A percentile compares a stretch with the other conserved stretches of the same genome.
Conservation (phyloP, 495 filamentous ascomycete species). For the Penicillium silybi region DNA sequence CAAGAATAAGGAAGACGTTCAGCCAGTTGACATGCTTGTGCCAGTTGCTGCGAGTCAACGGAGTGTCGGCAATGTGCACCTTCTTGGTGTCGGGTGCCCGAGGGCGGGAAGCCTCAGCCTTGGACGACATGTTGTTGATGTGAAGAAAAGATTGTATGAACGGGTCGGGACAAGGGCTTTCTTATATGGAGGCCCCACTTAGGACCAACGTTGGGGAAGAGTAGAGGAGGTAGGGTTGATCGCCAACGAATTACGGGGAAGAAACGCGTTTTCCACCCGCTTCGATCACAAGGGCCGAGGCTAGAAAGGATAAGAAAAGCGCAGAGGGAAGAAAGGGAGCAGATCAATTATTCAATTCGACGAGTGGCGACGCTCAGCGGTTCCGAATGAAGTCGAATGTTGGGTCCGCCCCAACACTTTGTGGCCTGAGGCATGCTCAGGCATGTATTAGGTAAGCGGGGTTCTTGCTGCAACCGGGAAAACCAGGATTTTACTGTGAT, state of each 20-base stretch:
- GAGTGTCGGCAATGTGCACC: constrained; percentile 55
- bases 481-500: no score
- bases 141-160: constrained; percentile 2
- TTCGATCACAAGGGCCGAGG: constrained; percentile 36
- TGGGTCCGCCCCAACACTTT: constrained; percentile 35
- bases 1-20: constrained; percentile 81
- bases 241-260: constrained; percentile 26
- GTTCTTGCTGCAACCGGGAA: no score
- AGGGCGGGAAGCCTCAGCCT: constrained; percentile 32
- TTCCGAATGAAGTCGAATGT: constrained; percentile 22
- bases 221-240: constrained; percentile 12
- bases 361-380: constrained; percentile 18
- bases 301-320: constrained; percentile 4
- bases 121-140: constrained; percentile 36
- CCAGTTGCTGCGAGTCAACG: constrained; percentile 85
- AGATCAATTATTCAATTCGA: constrained; percentile 3
- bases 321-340: constrained; percentile 3
- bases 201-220: constrained; percentile 28
- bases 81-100: constrained; percentile 47
- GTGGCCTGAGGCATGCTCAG: constrained; percentile 20
- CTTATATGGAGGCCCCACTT: constrained; percentile 27
- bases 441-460: neutral
- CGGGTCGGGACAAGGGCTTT: constrained; percentile 11
- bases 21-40: constrained; percentile 97
- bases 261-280: neutral